Percentiles rank a stretch among this genome's conserved stretches.
These are phyloP conservation scores for Babesia ovata DNA, from an alignment of 169 alveolate genomes.

Conservation along the genomic window DNA sequence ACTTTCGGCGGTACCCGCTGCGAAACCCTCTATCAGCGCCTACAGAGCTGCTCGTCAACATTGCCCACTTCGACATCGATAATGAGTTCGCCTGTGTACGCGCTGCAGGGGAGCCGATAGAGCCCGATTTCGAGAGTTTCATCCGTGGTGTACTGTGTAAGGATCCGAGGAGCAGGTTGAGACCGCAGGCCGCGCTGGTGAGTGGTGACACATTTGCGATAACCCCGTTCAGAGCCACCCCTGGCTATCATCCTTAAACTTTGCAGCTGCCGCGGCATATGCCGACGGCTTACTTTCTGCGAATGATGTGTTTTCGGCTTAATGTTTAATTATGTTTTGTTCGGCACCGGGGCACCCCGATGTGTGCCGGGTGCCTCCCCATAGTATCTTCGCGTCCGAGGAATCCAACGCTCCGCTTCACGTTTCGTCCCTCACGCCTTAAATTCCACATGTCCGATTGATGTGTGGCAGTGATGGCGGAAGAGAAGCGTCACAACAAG, in stretches of 20 bases:
- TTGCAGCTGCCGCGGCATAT: background rate
- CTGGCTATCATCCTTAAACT: slow-evolving; percentile 1
- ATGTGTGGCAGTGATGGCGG: slow-evolving; percentile 36
- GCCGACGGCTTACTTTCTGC: background rate
- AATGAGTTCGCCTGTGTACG: slow-evolving; percentile 9
- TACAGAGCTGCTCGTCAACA: slow-evolving; percentile 12
- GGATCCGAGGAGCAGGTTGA: slow-evolving; percentile 37
- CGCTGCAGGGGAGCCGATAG: background rate
- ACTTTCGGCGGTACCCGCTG: slow-evolving; percentile 44
- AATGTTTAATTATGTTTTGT: background rate
- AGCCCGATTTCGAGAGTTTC: slow-evolving; percentile 30
- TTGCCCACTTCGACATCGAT: slow-evolving; percentile 22
- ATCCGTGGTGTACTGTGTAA: slow-evolving; percentile 19
- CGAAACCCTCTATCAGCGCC: background rate
- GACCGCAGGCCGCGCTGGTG: slow-evolving; percentile 45
- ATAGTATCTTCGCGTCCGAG: background rate
- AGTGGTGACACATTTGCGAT: background rate
- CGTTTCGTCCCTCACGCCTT: background rate
- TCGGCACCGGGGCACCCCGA: background rate
- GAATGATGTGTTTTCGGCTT: background rate
- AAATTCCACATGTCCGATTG: background rate
- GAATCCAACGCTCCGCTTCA: background rate
- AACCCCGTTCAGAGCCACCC: background rate
- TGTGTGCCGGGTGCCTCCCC: slow-evolving; percentile 6
- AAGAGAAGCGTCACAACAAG: slow-evolving; percentile 78